These are phyloP conservation scores for Phycomyces blakesleeanus DNA, from an alignment of 192 early-diverging fungal genomes.

Conservation along the genomic window DNA sequence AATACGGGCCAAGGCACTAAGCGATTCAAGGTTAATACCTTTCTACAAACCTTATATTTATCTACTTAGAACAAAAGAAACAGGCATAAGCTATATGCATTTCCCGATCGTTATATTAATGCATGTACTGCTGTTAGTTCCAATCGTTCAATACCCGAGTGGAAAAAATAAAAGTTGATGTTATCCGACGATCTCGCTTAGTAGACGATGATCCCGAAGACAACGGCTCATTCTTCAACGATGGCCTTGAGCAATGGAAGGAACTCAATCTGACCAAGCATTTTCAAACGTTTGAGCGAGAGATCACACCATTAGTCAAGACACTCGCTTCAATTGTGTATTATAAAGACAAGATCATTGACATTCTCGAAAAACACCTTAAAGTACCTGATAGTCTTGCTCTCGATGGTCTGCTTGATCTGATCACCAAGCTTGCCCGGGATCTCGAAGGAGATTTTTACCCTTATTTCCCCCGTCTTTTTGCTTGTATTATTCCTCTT, in stretches of 20 bases:
- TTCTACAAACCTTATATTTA: not conserved
- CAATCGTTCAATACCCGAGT: slow-evolving; percentile 70
- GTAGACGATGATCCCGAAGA: slow-evolving; percentile 57
- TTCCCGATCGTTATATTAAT: too few relatives aligned
- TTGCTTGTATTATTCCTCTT: slow-evolving; percentile 60
- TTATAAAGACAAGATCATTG: slow-evolving; percentile 79
- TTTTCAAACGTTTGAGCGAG: slow-evolving; percentile 68
- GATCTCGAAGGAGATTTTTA: slow-evolving; percentile 93
- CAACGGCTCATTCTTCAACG: slow-evolving; percentile 79
- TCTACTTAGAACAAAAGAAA: too few relatives aligned
- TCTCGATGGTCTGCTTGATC: slow-evolving; percentile 77
- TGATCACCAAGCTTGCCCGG: slow-evolving; percentile 77
- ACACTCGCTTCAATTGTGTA: slow-evolving; percentile 87
- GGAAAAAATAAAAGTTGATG: slow-evolving; percentile 81
- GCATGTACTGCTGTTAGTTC: slow-evolving; percentile 53
- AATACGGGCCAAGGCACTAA: slow-evolving; percentile 66
- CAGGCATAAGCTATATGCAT: too few relatives aligned
- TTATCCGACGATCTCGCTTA: slow-evolving; percentile 57
- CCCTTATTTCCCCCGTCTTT: slow-evolving; percentile 68
- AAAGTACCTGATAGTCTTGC: slow-evolving; percentile 59
- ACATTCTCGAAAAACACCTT: slow-evolving; percentile 62
- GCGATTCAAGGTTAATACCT: slow-evolving; percentile 55
- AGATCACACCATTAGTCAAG: slow-evolving; percentile 59
- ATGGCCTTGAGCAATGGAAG: slow-evolving; percentile 75
- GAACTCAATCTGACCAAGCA: slow-evolving; percentile 89